Percentiles rank a stretch among this genome's conserved stretches.
These are phyloP conservation scores for Zygosaccharomyces pseudobailii DNA, from an alignment of 1,139 yeast genomes.

Conservation along the genomic window DNA sequence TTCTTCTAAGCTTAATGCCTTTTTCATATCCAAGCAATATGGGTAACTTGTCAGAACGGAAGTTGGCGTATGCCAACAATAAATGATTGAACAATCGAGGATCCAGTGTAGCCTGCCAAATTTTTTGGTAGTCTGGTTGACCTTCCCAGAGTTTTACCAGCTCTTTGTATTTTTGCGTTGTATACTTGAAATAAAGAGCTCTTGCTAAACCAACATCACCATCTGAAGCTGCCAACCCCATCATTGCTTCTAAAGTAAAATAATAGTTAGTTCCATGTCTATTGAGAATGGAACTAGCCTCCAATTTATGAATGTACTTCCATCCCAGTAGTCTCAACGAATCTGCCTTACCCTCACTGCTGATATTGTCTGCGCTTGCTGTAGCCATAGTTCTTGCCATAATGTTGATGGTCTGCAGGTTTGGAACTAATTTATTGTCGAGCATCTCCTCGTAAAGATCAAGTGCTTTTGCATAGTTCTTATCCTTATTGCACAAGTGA, in stretches of 20 bases:
- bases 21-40: slow-evolving; percentile 41
- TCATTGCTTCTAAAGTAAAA: slow-evolving; percentile 59
- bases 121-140: slow-evolving; percentile 2
- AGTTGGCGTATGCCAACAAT: slow-evolving; percentile 52
- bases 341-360: slow-evolving; percentile 30
- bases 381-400: slow-evolving; percentile 69
- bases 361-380: slow-evolving; percentile 52
- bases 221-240: slow-evolving; percentile 68
- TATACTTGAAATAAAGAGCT: slow-evolving; percentile 59
- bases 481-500: slow-evolving; percentile 55
- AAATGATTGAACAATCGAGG: slow-evolving; percentile 50
- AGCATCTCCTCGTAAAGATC: slow-evolving; percentile 74
- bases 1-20: slow-evolving; percentile 46
- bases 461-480: slow-evolving; percentile 65
- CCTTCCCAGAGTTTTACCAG: slow-evolving; percentile 26
- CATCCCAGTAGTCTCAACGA: slow-evolving; percentile 46
- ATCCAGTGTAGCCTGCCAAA: slow-evolving; percentile 34
- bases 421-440: slow-evolving; percentile 40
- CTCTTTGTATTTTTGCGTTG: slow-evolving; percentile 38
- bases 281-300: slow-evolving; percentile 35
- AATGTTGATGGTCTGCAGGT: slow-evolving; percentile 51
- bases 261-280: slow-evolving; percentile 39
- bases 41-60: slow-evolving; percentile 37
- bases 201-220: slow-evolving; percentile 76
- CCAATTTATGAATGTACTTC: slow-evolving; percentile 69